Conservation (phyloP, 192 early-diverging fungal genomes). For the Coemansia reversa region DNA sequence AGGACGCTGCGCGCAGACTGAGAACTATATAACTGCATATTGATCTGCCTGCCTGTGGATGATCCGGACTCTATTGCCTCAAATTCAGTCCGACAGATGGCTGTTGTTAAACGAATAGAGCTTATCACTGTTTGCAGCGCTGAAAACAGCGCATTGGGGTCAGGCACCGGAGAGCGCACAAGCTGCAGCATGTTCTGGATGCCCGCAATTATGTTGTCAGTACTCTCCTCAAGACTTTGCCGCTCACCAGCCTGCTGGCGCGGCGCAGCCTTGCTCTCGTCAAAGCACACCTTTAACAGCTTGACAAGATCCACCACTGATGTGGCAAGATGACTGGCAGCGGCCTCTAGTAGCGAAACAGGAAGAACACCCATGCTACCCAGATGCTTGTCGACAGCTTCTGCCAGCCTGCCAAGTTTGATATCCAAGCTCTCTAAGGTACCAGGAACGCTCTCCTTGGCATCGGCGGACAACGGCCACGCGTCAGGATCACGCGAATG, state of each 20-base stretch:
- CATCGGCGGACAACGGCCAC: slow-evolving; percentile 53
- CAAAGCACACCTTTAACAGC: slow-evolving; percentile 49
- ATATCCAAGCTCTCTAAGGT: slow-evolving; percentile 22
- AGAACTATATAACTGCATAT: slow-evolving; percentile 25
- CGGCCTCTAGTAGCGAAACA: slow-evolving; percentile 73
- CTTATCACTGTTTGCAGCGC: slow-evolving; percentile 36
- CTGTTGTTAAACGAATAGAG: slow-evolving; percentile 35
- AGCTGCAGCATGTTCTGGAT: slow-evolving; percentile 52
- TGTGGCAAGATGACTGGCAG: slow-evolving; percentile 75
- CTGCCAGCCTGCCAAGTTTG: slow-evolving; percentile 68
- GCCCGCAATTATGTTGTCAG: slow-evolving; percentile 46
- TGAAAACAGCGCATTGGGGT: slow-evolving; percentile 42
- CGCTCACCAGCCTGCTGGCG: slow-evolving; percentile 10
- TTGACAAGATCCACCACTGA: slow-evolving; percentile 79
- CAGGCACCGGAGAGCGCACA: slow-evolving; percentile 32
- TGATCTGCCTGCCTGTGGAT: slow-evolving; percentile 12
- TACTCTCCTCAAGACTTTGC: slow-evolving; percentile 47
- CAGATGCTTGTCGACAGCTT: slow-evolving; percentile 75
- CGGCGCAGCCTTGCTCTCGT: slow-evolving; percentile 47
- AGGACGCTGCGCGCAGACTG: slow-evolving; percentile 26
- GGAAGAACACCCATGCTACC: slow-evolving; percentile 65
- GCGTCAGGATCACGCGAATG: slow-evolving; percentile 30
- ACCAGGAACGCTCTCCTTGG: slow-evolving; percentile 40
- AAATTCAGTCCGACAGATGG: slow-evolving; percentile 33
- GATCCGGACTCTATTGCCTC: slow-evolving; percentile 10